A percentile compares a stretch with the other conserved stretches of the same genome.
phyloP scores from a whole-genome alignment of 495 filamentous ascomycete genomes.

The Trichoderma reesei region DNA sequence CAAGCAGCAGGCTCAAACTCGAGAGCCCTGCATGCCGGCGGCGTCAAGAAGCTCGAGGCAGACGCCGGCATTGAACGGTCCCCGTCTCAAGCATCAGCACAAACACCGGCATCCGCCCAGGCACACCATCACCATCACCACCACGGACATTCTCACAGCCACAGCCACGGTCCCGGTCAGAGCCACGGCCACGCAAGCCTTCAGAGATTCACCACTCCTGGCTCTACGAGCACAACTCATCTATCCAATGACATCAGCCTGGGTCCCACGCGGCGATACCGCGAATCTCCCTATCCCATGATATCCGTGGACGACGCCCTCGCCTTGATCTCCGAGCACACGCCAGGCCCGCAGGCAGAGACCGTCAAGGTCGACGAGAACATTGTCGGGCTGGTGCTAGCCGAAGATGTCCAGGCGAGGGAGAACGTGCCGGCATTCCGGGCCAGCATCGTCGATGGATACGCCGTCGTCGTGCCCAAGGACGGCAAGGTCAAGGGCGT shows the following conservation, averaged over 20 bases:
- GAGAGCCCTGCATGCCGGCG: constrained; percentile 66
- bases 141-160: constrained; percentile 45
- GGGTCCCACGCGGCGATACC: constrained; percentile 66
- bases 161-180: constrained; percentile 57
- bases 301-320: constrained; percentile 74
- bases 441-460: constrained; percentile 95
- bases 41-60: constrained; percentile 71
- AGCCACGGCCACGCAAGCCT: constrained; percentile 56
- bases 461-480: constrained; percentile 61
- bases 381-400: constrained; percentile 68
- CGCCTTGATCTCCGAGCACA: constrained; percentile 57
- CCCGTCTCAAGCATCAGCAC: constrained; percentile 16
- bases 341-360: constrained; percentile 46
- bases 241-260: constrained; percentile 73
- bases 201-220: constrained; percentile 58
- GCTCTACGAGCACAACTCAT: constrained; percentile 34
- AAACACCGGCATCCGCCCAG: too few species aligned
- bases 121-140: constrained; percentile 30
- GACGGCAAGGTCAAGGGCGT: constrained; percentile 57
- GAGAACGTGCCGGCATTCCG: constrained; percentile 87
- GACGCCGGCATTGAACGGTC: constrained; percentile 56
- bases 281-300: constrained; percentile 89
- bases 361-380: constrained; percentile 48
- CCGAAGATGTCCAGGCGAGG: constrained; percentile 66
- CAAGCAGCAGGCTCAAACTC: constrained; percentile 83